Base-by-base conservation (phyloP, 1,284 basidiomycete species). In the Pseudozyma thailandica region DNA sequence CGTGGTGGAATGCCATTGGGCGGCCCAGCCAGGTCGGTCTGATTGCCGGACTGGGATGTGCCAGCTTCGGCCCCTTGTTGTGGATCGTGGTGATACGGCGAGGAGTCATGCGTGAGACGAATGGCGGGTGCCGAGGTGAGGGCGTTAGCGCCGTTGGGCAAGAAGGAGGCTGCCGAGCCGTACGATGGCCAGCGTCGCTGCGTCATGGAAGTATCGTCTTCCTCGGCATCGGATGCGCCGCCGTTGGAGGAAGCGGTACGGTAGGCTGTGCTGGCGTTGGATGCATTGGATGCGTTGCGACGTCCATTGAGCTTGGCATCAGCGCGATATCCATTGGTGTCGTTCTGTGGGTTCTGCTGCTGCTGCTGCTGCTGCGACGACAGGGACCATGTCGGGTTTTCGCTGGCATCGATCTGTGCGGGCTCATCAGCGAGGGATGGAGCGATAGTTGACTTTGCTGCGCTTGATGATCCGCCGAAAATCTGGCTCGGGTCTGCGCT, bases 181-280 rank as follows among this genome's bases (percentile, higher is more conserved):
- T 47, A 47, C 1, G 57, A 66, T 30, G 56, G 50, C 16, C 51
- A 44, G 23, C 63, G 52, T 41, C 56, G 63, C 41, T 51, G 51
- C 4, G 46, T 57, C 9, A 51, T 35, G 21, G 68, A 47, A 27
- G 54, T 30, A 21, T 63, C 57, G 5, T 60, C 58, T 10, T 61
- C 51, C 12, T 62, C 71, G 16, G 7, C 44, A 4, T 64, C 71
- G 1, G 64, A 64, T 1, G 31, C 39, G 30, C 45, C 57, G 16
- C 56, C 60, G 27, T 47, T 42, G 13, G 63, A 72, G 18, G 70
- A 73, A 23, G 70, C 70, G 16, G 70, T 72, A 16, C 56, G 59
- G 25, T 68, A 72, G 16, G 70, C 49, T 13, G 71, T 70, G 51
- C 71, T 69, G 41, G 65, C 57, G 3, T 60, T 61, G 23, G 71